phyloP scores from a whole-genome alignment of 305 asterid genomes.

The Fraxinus baroniana region DNA sequence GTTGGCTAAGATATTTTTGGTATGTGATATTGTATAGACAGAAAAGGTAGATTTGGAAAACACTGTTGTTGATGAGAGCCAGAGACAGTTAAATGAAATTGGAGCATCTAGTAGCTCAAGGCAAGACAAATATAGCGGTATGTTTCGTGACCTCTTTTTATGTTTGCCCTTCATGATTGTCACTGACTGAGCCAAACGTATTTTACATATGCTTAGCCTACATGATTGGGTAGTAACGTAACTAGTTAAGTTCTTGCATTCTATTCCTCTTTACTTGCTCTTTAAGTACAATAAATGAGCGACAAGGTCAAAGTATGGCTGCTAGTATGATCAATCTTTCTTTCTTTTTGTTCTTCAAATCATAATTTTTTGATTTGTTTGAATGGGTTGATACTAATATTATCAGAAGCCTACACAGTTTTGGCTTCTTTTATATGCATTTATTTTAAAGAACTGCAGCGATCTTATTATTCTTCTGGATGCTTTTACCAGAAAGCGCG shows the following conservation, averaged over 20 bases:
- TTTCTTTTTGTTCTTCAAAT: background rate
- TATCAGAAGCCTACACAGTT: slow-evolving; percentile 3
- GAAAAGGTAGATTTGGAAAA: slow-evolving; percentile 97
- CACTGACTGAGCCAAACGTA: slow-evolving; percentile 23
- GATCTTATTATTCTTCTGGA: slow-evolving; percentile 27
- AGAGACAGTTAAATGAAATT: slow-evolving; percentile 66
- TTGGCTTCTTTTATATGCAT: slow-evolving; percentile 13
- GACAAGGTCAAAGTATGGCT: slow-evolving; percentile 7
- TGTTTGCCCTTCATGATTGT: slow-evolving; percentile 22
- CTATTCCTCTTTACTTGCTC: background rate
- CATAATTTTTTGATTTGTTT: background rate
- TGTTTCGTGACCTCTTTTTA: slow-evolving; percentile 5
- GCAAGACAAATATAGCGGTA: slow-evolving; percentile 73
- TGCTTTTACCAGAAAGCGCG: slow-evolving; percentile 58
- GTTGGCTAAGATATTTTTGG: slow-evolving; percentile 27
- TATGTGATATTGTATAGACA: slow-evolving; percentile 56
- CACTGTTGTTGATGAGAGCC: slow-evolving; percentile 97
- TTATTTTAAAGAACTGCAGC: slow-evolving; percentile 7
- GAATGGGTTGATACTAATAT: background rate
- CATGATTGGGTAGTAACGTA: background rate
- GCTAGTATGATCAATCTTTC: background rate
- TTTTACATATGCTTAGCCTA: slow-evolving; percentile 14
- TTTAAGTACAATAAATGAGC: background rate
- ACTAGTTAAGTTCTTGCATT: background rate
- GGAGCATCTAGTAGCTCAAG: slow-evolving; percentile 69